Conservation (phyloP, 2,329 filamentous ascomycete species). For the Colletotrichum filicis region DNA sequence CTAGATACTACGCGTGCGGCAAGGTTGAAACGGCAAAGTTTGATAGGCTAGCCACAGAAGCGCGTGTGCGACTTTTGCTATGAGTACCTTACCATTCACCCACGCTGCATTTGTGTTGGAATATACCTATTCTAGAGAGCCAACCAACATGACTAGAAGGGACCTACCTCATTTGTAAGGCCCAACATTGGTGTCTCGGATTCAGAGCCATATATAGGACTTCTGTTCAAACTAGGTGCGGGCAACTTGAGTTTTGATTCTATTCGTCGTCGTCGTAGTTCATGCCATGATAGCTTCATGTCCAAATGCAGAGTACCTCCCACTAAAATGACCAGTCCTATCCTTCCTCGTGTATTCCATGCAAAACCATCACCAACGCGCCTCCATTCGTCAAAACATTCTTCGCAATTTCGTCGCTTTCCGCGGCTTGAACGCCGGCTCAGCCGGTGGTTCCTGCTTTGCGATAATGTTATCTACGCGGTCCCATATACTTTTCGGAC, state of each 20-base stretch:
- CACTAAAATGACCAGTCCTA: not conserved
- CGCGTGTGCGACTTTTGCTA: no score
- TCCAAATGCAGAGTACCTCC: not conserved
- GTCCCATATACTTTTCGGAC: not conserved
- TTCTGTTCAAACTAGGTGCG: not conserved
- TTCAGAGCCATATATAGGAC: not conserved
- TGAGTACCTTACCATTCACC: not conserved
- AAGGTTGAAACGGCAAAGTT: no score
- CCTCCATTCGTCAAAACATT: not conserved
- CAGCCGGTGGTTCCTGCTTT: not conserved
- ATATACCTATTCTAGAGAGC: not conserved
- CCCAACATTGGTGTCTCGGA: not conserved
- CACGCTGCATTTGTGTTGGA: not conserved
- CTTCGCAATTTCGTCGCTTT: not conserved
- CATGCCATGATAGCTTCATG: not conserved
- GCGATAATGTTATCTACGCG: not conserved
- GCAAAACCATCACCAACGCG: no score
- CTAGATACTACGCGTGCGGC: no score
- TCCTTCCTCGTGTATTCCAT: not conserved
- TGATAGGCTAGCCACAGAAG: no score
- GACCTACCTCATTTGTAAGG: not conserved
- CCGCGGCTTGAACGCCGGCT: not conserved
- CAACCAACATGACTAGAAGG: not conserved
- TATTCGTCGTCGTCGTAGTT: not conserved
- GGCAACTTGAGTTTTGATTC: not conserved